phyloP scores from a whole-genome alignment of 305 asterid genomes.

The Plantago coronopus region DNA sequence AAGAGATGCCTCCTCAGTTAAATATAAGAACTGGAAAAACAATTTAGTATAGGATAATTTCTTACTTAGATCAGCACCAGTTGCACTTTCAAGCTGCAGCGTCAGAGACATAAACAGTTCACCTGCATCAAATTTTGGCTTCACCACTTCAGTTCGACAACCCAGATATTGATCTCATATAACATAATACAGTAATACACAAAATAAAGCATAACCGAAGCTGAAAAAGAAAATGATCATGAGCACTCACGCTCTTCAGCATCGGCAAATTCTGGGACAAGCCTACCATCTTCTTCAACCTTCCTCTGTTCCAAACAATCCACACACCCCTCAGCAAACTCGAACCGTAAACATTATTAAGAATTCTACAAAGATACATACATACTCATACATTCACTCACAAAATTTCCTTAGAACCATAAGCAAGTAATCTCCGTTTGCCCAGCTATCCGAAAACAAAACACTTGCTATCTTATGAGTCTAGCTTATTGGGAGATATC shows the following conservation, averaged over 20 bases:
- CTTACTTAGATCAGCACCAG: constrained; percentile 68
- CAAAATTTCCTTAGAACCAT: background rate
- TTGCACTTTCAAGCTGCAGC: constrained; percentile 78
- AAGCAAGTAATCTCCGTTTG: background rate
- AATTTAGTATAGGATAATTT: background rate
- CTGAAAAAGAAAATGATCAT: constrained; percentile 6
- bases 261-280: constrained; percentile 80
- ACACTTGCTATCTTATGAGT: background rate
- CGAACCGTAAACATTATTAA: background rate
- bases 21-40: constrained; percentile 3
- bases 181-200: background rate
- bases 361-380: constrained; percentile 2
- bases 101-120: constrained; percentile 67
- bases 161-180: background rate
- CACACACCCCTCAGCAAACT: constrained; percentile 17
- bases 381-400: background rate
- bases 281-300: constrained; percentile 67
- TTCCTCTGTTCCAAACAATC: constrained; percentile 50
- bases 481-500: background rate
- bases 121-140: constrained; percentile 46
- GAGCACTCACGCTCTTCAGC: constrained; percentile 69
- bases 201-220: background rate
- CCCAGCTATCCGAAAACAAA: background rate
- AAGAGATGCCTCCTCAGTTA: background rate
- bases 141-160: constrained; percentile 13